Evolutionary conservation across 2,329 filamentous ascomycete species (phyloP), one percentile per base, ranked within the genome.

Genomic region (Drechslerella stenobrocha): DNA sequence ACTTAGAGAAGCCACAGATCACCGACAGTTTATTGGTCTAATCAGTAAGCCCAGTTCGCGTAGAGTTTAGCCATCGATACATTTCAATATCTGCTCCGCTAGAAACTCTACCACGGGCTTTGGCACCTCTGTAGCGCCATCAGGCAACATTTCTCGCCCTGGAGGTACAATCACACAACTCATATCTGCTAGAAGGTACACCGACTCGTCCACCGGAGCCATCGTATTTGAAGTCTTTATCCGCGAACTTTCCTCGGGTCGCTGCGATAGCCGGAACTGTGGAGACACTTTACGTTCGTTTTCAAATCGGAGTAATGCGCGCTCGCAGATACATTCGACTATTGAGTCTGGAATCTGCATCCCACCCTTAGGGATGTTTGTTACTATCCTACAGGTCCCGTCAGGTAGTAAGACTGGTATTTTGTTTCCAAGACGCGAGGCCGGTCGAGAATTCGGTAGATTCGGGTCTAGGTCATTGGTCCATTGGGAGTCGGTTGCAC

Each of bases 101-200:
- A 47, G 4, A 18, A 47, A 47, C 15, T 47, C 44, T 4, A 47
- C n/a, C 44, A 47, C 44, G 13, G 44, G 6, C 23, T 47, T 23
- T n/a, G 44, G 44, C 44, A 47, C 44, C 15, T 18, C n/a, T 3
- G n/a, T 9, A 4, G 23, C 26, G 2, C 44, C 44, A 2, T 47
- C 44, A 23, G 22, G 44, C 22, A 30, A 8, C 5, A 18, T 9
- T 5, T 9, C 37, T 30, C 28, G 28, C 7, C 15, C 34, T 3
- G 7, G 4, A 2, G 18, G 3, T 13, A 30, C 20, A 13, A 47
- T n/a, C 22, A 15, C 15, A 18, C 44, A 47, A 7, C 6, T 7
- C 2, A 20, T 23, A 6, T 26, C 44, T 4, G 44, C 9, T 2
- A 26, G 6, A 2, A 47, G 2, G 20, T 47, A 47, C 2, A 26